Conservation (phyloP, 371 early-diverging fungal species). For the Entomophthora muscae region DNA sequence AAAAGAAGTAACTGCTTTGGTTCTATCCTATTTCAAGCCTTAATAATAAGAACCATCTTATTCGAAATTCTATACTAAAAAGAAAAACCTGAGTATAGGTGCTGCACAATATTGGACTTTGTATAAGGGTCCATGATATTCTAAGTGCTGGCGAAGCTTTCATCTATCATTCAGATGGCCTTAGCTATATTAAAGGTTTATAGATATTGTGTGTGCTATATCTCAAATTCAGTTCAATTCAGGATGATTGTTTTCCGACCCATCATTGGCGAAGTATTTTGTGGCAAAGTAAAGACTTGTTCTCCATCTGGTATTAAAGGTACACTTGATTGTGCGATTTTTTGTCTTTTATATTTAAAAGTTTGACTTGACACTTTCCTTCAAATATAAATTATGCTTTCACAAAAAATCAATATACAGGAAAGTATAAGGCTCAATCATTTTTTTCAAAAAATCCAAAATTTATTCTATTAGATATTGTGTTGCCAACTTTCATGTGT, state of each 20-base stretch:
- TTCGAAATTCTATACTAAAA: too few relatives aligned
- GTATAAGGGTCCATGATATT: constrained; percentile 69
- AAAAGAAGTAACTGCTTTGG: not conserved
- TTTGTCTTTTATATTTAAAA: not conserved
- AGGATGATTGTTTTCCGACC: constrained; percentile 81
- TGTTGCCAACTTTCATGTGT: not conserved
- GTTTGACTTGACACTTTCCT: not conserved
- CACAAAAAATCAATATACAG: too few relatives aligned
- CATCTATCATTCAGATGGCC: constrained; percentile 68
- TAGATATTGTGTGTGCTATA: not conserved
- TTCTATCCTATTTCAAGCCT: not conserved
- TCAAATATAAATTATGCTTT: too few relatives aligned
- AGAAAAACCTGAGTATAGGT: too few relatives aligned
- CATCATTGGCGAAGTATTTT: constrained; percentile 69
- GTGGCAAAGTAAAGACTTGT: constrained; percentile 56
- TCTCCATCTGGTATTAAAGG: constrained; percentile 50
- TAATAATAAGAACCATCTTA: too few relatives aligned
- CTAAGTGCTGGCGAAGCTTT: constrained; percentile 56
- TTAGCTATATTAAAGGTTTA: constrained; percentile 49
- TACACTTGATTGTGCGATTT: too few relatives aligned
- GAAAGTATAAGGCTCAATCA: too few relatives aligned
- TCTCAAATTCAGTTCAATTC: constrained; percentile 34
- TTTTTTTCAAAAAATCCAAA: not conserved
- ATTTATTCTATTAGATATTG: not conserved
- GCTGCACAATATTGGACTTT: constrained; percentile 78